Conservation (phyloP, 768 basidiomycete genomes). For the Tylopilus sp. region DNA sequence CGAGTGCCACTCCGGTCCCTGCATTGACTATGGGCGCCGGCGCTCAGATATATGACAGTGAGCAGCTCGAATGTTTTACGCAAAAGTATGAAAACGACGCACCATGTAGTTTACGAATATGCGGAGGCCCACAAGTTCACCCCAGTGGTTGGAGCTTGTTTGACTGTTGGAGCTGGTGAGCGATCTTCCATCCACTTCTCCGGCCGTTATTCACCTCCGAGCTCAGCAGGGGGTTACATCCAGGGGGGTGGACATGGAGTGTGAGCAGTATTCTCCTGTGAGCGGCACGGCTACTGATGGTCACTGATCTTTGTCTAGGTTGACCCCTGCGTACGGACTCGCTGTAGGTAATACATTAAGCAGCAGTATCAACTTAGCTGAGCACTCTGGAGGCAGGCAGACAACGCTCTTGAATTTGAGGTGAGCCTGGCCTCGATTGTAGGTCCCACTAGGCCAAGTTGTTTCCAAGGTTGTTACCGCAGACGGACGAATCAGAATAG, state of each 20-base stretch:
- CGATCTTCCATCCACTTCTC: neutral
- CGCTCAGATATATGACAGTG: slow-evolving; percentile 12
- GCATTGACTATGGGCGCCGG: slow-evolving; percentile 22
- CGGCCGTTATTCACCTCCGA: neutral
- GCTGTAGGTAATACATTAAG: slow-evolving; percentile 23
- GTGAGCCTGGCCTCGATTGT: slow-evolving; percentile 2
- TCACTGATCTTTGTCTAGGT: neutral
- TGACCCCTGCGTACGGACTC: slow-evolving; percentile 42
- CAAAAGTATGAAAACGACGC: neutral
- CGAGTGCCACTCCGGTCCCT: slow-evolving; percentile 8
- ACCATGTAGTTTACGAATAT: slow-evolving; percentile 16
- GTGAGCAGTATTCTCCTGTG: neutral
- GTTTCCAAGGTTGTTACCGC: slow-evolving; percentile 36
- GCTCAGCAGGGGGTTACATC: slow-evolving; percentile 44
- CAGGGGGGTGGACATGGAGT: slow-evolving; percentile 47
- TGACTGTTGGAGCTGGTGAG: slow-evolving; percentile 20
- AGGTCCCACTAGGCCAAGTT: neutral
- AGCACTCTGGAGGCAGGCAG: slow-evolving; percentile 32
- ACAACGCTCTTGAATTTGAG: slow-evolving; percentile 44
- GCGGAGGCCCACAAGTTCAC: slow-evolving; percentile 14
- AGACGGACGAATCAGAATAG: slow-evolving; percentile 35
- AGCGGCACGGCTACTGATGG: neutral
- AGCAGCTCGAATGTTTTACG: neutral
- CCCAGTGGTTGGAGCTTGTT: slow-evolving; percentile 19
- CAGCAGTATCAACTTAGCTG: neutral